Evolutionary conservation across 208 protist species (phyloP), one percentile per base, ranked within the genome.

Genomic region (Leishmania arabica): DNA sequence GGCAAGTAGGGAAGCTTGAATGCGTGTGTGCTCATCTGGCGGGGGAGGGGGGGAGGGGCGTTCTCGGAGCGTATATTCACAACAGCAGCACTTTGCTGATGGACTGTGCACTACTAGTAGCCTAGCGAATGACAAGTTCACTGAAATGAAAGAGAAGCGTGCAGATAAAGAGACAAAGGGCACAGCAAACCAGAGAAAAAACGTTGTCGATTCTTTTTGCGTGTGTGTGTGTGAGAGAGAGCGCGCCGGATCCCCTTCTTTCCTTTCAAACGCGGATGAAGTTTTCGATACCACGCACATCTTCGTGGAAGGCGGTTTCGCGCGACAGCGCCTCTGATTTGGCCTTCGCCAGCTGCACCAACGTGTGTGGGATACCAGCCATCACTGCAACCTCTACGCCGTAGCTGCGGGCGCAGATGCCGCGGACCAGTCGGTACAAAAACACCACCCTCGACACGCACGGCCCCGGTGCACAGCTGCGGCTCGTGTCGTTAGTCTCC

Each of bases 351-450:
- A 90, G 78, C 24, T 92, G 84, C 27, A 95, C 88, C 72, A 96
- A 53, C 4, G 82, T 56, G 8, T 86, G 81, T 11, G 85, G 83
- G 77, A 99, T 92, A 58, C 95, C 95, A 40, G 97, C 96, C 83
- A 97, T 91, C 31, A 91, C 70, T 1, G 97, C 97, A 40, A 99
- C 96, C 73, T 98, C 95, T 24, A 99, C 90, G 65, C 97, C 97
- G 82, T 97, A 99, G 86, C 93, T 97, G 31, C 93, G 86, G 21
- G 90, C 85, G 76, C 93, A 98, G 42, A 98, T 90, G 37, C 97
- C 97, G 6, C 83, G 84, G 47, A 95, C 90, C 5, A 98, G 90
- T 27, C 91, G 91, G 82, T 98, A 98, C 49, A 98, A 73, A 87
- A 99, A 98, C 24, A 88, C 95, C 34, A 98, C 86, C 21, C 68